Base-by-base conservation (phyloP, 1,284 basidiomycete genomes). In the Ustilago cynodontis region DNA sequence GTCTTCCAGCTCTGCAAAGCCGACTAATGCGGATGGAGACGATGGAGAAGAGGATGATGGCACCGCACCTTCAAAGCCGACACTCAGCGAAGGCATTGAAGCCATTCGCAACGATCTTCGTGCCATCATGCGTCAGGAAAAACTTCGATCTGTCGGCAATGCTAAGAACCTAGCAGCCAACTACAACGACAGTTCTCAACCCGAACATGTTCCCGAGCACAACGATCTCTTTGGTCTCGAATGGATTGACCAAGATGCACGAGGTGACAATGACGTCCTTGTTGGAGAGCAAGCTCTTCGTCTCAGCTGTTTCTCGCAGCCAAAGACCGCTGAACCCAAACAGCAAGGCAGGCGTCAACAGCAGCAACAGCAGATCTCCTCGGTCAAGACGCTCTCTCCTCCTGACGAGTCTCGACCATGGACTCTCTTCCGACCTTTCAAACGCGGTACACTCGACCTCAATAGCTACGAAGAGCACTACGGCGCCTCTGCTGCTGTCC, bases 121-220 rank as follows among this genome's bases (percentile, higher is more conserved):
- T n/a, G 58, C 69, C 47, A 85, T 86, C 70, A 84, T 86, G 84
- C 82, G 84, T 14, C 74, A 81, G 62, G 79, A 82, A 52, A 84
- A 84, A 76, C 78, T 86, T 39, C 77, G 84, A 24, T 75, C 79
- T 16, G 82, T 86, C 47, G 76, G 77, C 39, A 84, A 86, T 45
- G 84, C 80, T 11, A 75, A 71, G 50, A 73, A 76, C 43, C 79
- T 82, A 35, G 80, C 82, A 7, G 69, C 78, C 56, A 80, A 77
- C 70, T 86, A 85, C 76, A 86, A 86, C 65, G 77, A 79, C 43
- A 71, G 74, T 39, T 75, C 73, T 9, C 52, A 77, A 60, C 73
- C 81, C 1, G 82, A 85, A 57, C 60, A 64, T 7, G 76, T 85
- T 10, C 78, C 78, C 7, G 82, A 82, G 41, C 84, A 86, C 77